Evolutionary conservation across 768 basidiomycete species (phyloP), one percentile per base, ranked within the genome.

Genomic region (Glaciozyma antarctica): DNA sequence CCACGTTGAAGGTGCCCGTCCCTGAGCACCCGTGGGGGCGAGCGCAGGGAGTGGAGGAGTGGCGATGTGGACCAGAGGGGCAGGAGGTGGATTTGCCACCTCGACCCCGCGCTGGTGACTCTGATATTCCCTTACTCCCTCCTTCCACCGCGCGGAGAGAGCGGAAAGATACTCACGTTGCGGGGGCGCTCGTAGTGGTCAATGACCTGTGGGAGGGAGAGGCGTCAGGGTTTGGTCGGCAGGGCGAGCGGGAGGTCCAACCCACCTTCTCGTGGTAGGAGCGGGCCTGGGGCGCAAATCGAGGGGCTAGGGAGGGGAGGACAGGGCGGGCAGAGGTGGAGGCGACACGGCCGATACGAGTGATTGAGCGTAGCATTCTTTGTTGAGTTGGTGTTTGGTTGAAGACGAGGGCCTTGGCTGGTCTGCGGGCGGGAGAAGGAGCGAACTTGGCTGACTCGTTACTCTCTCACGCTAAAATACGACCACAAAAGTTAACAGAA

Each of bases 121-220:
- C 28, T n/a, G n/a, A 54, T 30, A 24, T 41, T 28, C 48, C n/a
- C 15, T n/a, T 34, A 10, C 21, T 30, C 44, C 34, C 12, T 53
- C 21, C 28, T 49, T 41, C 19, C 17, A 7, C 8, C n/a, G 4
- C n/a, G 7, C 19, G 21, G 3, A 24, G 8, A 8, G 17, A 45
- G n/a, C 45, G 70, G 75, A 71, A n/a, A 67, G 52, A 30, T 24
- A 51, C 87, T 60, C 73, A 97, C 94, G 80, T 99, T 99, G 81
- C 88, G 85, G 71, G 95, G 95, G 78, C 83, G 85, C 81, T 98
- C 94, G 77, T 98, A 98, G 79, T 98, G 95, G 30, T 89, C 88
- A 70, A 93, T 90, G 58, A 98, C 94, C 75, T 97, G 65, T 41
- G 13, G 6, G 3, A 21, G 19, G 3, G 13, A n/a, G n/a, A n/a